A percentile compares a stretch with the other conserved stretches of the same genome.
Conservation (phyloP, 345 rosid species). For the Tarenaya hassleriana region DNA sequence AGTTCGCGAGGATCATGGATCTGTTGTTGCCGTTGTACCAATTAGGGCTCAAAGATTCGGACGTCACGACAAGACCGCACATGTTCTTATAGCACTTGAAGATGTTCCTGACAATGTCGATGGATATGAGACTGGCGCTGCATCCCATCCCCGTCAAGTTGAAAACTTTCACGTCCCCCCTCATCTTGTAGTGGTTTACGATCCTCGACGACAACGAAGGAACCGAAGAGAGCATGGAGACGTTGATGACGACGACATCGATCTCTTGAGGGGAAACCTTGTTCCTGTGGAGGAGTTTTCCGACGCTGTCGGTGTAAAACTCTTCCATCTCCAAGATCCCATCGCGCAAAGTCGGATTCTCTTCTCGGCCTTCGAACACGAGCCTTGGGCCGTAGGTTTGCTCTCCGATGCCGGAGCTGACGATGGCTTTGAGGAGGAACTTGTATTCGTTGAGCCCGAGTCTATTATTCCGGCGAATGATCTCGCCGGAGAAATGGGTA, state of each 20-base stretch:
- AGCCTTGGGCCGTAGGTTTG: conserved; percentile 51
- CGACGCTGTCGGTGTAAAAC: conserved; percentile 42
- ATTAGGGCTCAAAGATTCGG: conserved; percentile 57
- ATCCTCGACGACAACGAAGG: conserved; percentile 63
- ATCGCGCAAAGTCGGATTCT: conserved; percentile 34
- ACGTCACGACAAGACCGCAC: conserved; percentile 55
- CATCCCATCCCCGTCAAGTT: conserved; percentile 77
- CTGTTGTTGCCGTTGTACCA: conserved; percentile 67
- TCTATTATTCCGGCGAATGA: conserved; percentile 44
- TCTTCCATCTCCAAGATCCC: conserved; percentile 46
- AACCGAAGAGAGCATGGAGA: conserved; percentile 40
- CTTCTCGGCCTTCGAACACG: conserved; percentile 46
- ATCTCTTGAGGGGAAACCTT: conserved; percentile 44
- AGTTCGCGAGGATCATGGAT: conserved; percentile 72
- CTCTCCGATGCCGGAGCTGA: conserved; percentile 68
- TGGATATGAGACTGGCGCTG: conserved; percentile 49
- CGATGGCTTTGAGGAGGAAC: conserved; percentile 54
- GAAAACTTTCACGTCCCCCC: conserved; percentile 48
- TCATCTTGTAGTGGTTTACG: conserved; percentile 61
- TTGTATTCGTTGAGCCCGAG: conserved; percentile 48
- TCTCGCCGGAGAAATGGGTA: conserved; percentile 34
- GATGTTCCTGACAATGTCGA: conserved; percentile 46
- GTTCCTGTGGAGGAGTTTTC: conserved; percentile 42
- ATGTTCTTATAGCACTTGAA: conserved; percentile 45
- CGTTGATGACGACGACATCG: conserved; percentile 58